Base-by-base conservation (phyloP, 306 rosid species). In the Cucurbita argyrosperma region DNA sequence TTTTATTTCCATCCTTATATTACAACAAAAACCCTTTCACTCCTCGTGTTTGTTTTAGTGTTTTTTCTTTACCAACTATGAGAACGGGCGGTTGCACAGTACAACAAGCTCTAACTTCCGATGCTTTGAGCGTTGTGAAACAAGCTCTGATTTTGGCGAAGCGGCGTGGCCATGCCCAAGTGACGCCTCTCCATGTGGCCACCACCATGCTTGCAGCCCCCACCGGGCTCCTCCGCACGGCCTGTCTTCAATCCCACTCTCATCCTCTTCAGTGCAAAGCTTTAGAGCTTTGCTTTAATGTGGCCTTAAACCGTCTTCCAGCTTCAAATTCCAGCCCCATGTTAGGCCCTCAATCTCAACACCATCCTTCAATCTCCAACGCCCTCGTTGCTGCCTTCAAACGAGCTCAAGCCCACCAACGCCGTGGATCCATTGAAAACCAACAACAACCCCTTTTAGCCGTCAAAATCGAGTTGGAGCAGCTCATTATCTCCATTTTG, bases 261-360 rank as follows among this genome's bases (percentile, higher is more conserved):
- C 97, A 95, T 80, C 99, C 99, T 49, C 97, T 95, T 5, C 99
- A 91, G 75, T 95, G 99, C 83, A 90, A 87, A 74, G 99, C 99
- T 71, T 80, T 95, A 47, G 99, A 95, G 85, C 99, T 95, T 66
- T 91, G 99, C 76, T 95, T 95, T 88, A 95, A 95, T 63, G 99
- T 91, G 2, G 97, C 99, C 2, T 88, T 95, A 21, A 95, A 95
- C 65, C 92, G 99, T 39, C 83, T 91, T 4, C 99, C 97, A 0
- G 96, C 99, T 5, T 84, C 99, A 18, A 83, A 79, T 12, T 83
- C 92, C 7, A 80, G 86, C 80, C 88, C 97, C 79, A 88, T 91
- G 89, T 73, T 91, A 37, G 8, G 84, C 15, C 75, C 74, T 60
- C 83, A 53, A 51, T 92, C 89, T 64, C 77, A 82, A 35, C 92